Conservation (phyloP, 441 rosid species). For the Aquilaria agallochum region DNA sequence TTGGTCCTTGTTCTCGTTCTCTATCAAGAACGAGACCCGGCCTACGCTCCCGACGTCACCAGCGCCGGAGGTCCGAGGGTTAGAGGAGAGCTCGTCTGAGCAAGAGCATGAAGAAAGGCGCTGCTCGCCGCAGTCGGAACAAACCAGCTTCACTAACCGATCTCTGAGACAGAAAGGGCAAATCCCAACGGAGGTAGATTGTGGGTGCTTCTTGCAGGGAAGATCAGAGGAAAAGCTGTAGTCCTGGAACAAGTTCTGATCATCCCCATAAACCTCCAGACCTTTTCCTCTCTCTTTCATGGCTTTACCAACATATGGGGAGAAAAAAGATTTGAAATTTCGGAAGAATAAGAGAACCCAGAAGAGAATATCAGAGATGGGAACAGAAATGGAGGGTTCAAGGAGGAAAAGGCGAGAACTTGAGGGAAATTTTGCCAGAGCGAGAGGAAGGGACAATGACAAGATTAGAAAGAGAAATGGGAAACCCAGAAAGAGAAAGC, state of each 20-base stretch:
- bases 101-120: slow-evolving; percentile 92
- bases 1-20: slow-evolving; percentile 41
- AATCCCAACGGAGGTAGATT: slow-evolving; percentile 62
- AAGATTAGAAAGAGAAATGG: background rate
- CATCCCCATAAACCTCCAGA: slow-evolving; percentile 35
- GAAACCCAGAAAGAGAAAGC: slow-evolving; percentile 28
- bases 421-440: too few species aligned
- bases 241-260: slow-evolving; percentile 25
- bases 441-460: background rate
- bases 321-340: background rate
- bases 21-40: slow-evolving; percentile 80
- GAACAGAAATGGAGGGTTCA: slow-evolving; percentile 7
- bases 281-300: slow-evolving; percentile 92
- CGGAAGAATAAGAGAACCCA: slow-evolving; percentile 1
- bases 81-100: slow-evolving; percentile 58
- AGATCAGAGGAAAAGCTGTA: slow-evolving; percentile 51
- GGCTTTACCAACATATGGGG: slow-evolving; percentile 11
- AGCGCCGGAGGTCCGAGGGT: slow-evolving; percentile 46
- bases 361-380: slow-evolving; percentile 1
- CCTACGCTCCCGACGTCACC: slow-evolving; percentile 67
- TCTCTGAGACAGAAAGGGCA: slow-evolving; percentile 93
- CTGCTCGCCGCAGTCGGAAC: slow-evolving; percentile 96
- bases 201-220: slow-evolving; percentile 88
- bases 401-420: slow-evolving; percentile 6
- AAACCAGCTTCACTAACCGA: slow-evolving; percentile 73